Evolutionary conservation across 106 monocot species (phyloP), one percentile per base, ranked within the genome.

Genomic region (Hemerocallis citrina): DNA sequence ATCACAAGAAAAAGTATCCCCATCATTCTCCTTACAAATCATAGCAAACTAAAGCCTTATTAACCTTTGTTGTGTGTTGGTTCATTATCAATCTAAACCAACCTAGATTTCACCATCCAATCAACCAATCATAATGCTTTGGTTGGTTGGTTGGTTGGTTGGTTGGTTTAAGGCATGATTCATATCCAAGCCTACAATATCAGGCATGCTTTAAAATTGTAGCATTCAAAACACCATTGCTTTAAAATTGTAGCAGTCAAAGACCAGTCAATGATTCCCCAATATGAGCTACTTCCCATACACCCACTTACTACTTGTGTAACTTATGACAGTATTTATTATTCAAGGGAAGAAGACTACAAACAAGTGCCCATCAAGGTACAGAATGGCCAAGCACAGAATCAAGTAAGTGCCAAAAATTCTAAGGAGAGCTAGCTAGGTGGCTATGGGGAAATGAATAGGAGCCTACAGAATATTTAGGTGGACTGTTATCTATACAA

Each of bases 111-210:
- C 45, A 17, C n/a, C 4, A 15, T 41, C 41, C 1, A 17, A 45
- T 49, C 24, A 49, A 23, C 22, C 22, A 1, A 49, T 24, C 24
- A 16, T 14, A 32, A 54, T 6, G 29, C 15, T 54, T 31, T 52
- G 19, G 49, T 23, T 54, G 54, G 31, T 54, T 50, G 50, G 25
- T 23, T 54, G 54, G 31, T 54, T 50, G 50, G 25, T 50, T 13
- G 50, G 25, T 14, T 50, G 0, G 31, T 25, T 49, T 23, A 24
- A 8, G 24, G 24, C 49, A 49, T 9, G 49, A 24, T 15, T 49
- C 24, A 24, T 24, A 24, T 25, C 49, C 7, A 54, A n/a, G 16
- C 4, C 4, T n/a, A n/a, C n/a, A n/a, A n/a, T n/a, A n/a, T n/a
- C n/a, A n/a, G n/a, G n/a, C n/a, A n/a, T n/a, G n/a, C n/a, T n/a